Base-by-base conservation (phyloP, 78 protist species). In the Planoprotostelium fungivorum region DNA sequence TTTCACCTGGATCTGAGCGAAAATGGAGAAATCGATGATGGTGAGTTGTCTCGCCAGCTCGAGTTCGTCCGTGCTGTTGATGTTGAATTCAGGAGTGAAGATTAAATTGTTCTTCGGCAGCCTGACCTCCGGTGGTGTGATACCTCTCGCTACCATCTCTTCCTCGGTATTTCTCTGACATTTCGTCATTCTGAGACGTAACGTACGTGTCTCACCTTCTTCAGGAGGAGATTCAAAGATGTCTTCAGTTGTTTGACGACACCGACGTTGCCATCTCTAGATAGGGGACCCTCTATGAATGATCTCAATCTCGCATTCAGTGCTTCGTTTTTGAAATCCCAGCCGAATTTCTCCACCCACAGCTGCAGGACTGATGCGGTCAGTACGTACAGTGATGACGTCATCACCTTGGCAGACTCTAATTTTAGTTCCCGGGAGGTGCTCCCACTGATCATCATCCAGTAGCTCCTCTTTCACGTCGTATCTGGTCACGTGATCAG, bases 31-130 rank as follows among this genome's bases (percentile, higher is more conserved):
- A 29, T 96, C 97, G 29, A 96, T 85, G 83, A 96, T 85, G 38
- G 96, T 96, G 94, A 96, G 31, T 37, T 96, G 97, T 51, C 96
- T 85, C 0, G 97, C 95, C 34, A 96, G 63, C 83, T 96, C 97
- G 37, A 89, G 92, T 29, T 94, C 96, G 39, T 95, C 73, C 31
- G 16, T 51, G 73, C 16, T 5, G 16, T 16, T 51, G 31, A 51
- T 16, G 73, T 51, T 51, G 5, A 51, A 16, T 51, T 51, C 73
- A 5, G 73, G 31, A 51, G 31, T 51, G 16, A 51, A 51, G 73
- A 51, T 51, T 16, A 51, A 51, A 5, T 5, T 5, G 16, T 51
- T 51, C 73, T 51, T 51, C 31, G 73, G 73, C 73, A 51, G 73
- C 73, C 73, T 51, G 73, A 51, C 73, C 73, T 51, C 73, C 16